Evolutionary conservation across 1,284 basidiomycete genomes (phyloP).

Genomic region (Leccinum solheimii): DNA sequence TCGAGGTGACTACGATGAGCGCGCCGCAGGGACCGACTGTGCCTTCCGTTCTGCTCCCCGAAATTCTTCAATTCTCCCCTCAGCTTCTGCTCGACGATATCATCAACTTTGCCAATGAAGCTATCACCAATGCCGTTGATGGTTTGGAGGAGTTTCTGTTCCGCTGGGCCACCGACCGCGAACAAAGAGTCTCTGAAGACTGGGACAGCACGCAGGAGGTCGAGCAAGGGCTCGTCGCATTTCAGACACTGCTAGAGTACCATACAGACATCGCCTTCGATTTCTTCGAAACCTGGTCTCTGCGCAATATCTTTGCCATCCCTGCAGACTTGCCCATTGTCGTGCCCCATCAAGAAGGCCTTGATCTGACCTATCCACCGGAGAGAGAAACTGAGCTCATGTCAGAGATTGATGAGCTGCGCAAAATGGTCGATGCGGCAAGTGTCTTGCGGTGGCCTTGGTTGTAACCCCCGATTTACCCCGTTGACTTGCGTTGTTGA

Average conservation of each 20-base stretch:
- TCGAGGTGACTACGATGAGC: constrained; percentile 22
- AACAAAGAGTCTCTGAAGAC: constrained; percentile 40
- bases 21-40: constrained; percentile 33
- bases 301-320: constrained; percentile 75
- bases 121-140: constrained; percentile 67
- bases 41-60: constrained; percentile 57
- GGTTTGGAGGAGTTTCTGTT: constrained; percentile 72
- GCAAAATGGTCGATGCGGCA: constrained; percentile 60
- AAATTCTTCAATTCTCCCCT: constrained; percentile 66
- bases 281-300: constrained; percentile 76
- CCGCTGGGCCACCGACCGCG: constrained; percentile 64
- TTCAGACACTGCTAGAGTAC: constrained; percentile 74
- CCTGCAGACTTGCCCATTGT: constrained; percentile 64
- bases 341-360: constrained; percentile 62
- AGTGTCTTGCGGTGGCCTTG: constrained; percentile 27
- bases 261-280: constrained; percentile 81
- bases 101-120: constrained; percentile 66
- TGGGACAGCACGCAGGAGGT: constrained; percentile 67
- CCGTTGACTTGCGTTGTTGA: constrained; percentile 2
- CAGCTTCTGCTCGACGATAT: constrained; percentile 70
- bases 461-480: constrained; percentile 5
- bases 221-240: constrained; percentile 72
- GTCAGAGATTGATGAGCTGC: constrained; percentile 61
- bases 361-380: constrained; percentile 51
- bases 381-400: constrained; percentile 58